Percentiles rank a stretch among this genome's conserved stretches.
phyloP scores from a whole-genome alignment of 176 grass and related monocot species.

The Aegilops bicornis region DNA sequence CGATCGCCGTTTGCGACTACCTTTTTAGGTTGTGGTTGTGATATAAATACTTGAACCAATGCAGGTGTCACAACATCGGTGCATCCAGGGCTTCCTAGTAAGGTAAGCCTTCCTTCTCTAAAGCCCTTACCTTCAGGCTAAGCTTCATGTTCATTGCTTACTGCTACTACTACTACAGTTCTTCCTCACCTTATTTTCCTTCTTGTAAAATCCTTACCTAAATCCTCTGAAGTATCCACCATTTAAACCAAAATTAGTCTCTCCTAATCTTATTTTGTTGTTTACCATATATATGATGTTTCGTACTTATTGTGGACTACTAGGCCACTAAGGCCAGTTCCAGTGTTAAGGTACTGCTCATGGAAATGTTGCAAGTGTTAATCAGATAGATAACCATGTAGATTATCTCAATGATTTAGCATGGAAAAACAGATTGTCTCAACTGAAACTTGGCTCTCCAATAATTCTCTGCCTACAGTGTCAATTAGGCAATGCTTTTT shows the following conservation, averaged over 20 bases:
- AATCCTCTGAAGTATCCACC: background rate
- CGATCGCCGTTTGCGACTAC: slow-evolving; percentile 32
- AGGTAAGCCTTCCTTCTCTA: slow-evolving; percentile 39
- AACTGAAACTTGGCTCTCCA: slow-evolving; percentile 29
- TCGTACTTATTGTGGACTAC: slow-evolving; percentile 4
- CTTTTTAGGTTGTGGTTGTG: slow-evolving; percentile 11
- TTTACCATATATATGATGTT: background rate
- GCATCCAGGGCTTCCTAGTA: slow-evolving; percentile 47
- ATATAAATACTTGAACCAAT: slow-evolving; percentile 43
- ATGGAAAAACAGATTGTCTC: slow-evolving; percentile 16
- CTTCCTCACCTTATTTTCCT: background rate
- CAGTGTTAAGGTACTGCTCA: slow-evolving; percentile 4
- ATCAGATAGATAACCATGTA: background rate
- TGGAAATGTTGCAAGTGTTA: background rate
- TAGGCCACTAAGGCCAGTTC: background rate
- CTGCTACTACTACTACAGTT: background rate
- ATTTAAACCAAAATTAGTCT: background rate
- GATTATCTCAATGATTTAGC: background rate
- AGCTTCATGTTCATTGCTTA: background rate
- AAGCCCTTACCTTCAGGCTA: slow-evolving; percentile 11
- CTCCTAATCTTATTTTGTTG: background rate
- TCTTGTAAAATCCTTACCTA: background rate
- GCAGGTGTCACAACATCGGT: slow-evolving; percentile 49
- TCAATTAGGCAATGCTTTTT: slow-evolving; percentile 10
- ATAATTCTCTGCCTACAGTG: slow-evolving; percentile 7